Conservation (phyloP, 2,329 filamentous ascomycete species). For the Pseudogymnoascus sp. region DNA sequence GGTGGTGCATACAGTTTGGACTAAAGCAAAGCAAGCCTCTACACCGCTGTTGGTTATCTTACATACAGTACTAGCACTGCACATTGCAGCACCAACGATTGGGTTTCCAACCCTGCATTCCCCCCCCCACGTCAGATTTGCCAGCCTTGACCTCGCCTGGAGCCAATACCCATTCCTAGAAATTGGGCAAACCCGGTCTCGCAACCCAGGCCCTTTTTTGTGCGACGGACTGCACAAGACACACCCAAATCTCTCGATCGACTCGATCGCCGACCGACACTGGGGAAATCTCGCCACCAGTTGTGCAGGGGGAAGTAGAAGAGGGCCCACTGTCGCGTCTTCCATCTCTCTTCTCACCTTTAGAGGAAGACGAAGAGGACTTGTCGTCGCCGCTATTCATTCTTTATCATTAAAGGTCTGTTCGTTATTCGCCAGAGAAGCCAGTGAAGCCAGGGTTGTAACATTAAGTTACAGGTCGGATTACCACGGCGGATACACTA, state of each 20-base stretch:
- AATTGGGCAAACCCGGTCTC: neutral
- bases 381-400: neutral
- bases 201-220: neutral
- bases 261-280: neutral
- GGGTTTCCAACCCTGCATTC: neutral
- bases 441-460: neutral
- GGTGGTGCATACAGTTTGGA: neutral
- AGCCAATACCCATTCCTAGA: neutral
- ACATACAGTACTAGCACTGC: neutral
- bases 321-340: neutral
- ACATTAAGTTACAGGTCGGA: conserved; percentile 1
- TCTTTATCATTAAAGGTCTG: neutral
- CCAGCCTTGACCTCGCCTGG: neutral
- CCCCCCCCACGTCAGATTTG: neutral
- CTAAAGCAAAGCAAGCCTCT: neutral
- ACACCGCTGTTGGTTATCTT: neutral
- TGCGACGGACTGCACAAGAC: neutral
- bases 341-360: neutral
- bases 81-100: neutral
- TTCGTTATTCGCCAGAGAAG: neutral
- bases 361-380: neutral
- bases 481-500: neutral
- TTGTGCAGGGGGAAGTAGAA: neutral
- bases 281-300: neutral
- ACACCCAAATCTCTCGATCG: conserved; percentile 5